A percentile compares a stretch with the other conserved stretches of the same genome.
Evolutionary conservation across 2,329 filamentous ascomycete species (phyloP).

Genomic region (Colletotrichum salicis): DNA sequence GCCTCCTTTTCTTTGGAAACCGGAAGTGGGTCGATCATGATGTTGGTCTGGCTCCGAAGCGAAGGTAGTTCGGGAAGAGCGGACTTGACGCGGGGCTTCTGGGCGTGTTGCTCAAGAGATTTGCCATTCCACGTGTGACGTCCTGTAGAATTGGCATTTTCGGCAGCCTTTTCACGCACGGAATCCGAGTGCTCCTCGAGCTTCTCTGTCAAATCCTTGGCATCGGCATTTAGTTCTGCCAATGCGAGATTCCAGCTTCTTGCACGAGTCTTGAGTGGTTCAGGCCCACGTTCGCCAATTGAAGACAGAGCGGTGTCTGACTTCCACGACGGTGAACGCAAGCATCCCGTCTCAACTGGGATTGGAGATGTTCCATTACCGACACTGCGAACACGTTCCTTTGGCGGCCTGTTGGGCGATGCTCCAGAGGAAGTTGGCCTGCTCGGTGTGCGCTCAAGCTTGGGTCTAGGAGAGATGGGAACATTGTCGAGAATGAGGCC

Average conservation of each 20-base stretch:
- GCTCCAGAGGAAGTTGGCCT: slow-evolving; percentile 58
- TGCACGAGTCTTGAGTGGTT: slow-evolving; percentile 64
- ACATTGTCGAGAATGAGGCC: slow-evolving; percentile 84
- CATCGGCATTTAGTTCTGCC: slow-evolving; percentile 76
- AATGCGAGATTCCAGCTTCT: slow-evolving; percentile 81
- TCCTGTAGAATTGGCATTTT: slow-evolving; percentile 37
- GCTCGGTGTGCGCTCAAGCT: slow-evolving; percentile 65
- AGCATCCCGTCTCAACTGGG: slow-evolving; percentile 67
- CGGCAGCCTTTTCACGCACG: slow-evolving; percentile 38
- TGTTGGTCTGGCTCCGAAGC: slow-evolving; percentile 73
- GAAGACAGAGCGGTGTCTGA: slow-evolving; percentile 52
- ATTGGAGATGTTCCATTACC: slow-evolving; percentile 73
- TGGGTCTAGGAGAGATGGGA: slow-evolving; percentile 79
- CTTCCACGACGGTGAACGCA: slow-evolving; percentile 67
- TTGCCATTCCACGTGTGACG: slow-evolving; percentile 53
- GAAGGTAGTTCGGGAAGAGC: slow-evolving; percentile 77
- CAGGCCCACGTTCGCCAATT: slow-evolving; percentile 44
- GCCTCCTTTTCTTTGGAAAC: slow-evolving; percentile 89
- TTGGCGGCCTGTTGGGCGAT: slow-evolving; percentile 61
- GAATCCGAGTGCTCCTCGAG: slow-evolving; percentile 79
- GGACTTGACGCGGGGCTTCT: slow-evolving; percentile 69
- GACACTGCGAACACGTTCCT: slow-evolving; percentile 63
- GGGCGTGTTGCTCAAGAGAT: slow-evolving; percentile 39
- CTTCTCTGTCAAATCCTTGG: slow-evolving; percentile 79
- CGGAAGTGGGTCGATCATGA: slow-evolving; percentile 86